Base-by-base conservation (phyloP, 805 yeast genomes). In the Hanseniaspora clermontiae region DNA sequence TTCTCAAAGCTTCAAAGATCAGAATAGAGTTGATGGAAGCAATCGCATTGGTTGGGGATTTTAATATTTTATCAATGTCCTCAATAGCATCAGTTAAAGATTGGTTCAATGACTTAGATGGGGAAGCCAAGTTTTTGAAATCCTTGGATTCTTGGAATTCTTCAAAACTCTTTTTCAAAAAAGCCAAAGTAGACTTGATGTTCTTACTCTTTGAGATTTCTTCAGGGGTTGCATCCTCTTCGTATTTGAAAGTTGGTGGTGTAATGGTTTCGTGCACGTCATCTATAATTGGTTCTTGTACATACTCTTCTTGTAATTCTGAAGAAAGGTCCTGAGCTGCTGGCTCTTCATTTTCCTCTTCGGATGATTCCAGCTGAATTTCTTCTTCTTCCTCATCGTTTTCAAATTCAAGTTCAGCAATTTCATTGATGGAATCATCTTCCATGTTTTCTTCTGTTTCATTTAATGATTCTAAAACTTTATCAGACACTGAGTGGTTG, bases 1-100 rank as follows among this genome's bases (percentile, higher is more conserved):
- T 68, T 63, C 87, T 77, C 63, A 91, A 74, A 0, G 96, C 86
- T 58, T 86, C 91, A 66, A 89, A 87, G 12, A 91, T 75, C n/a
- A 77, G 68, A 32, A 69, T 61, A 0, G 83, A 75, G 47, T 77
- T 72, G 42, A 81, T 57, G 63, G 60, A 24, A 39, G 68, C 55
- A 59, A 61, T 53, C 5, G 47, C 15, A 46, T 53, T 53, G 6
- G 50, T 34, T 15, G 57, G 57, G 15, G 46, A 58, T 52, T 61
- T 43, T 63, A 70, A 19, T 55, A 59, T 45, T 57, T 66, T 69
- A 29, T 62, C 58, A 55, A 65, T 60, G 61, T 66, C 60, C 55
- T 67, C 50, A 58, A 64, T 27, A 61, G 68, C 62, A 60, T 72
- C 63, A 63, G 72, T 62, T 58, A 65, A 40, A 60, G 67, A 47